These are phyloP conservation scores for Acorus calamus DNA, from an alignment of 106 monocot species.

Conservation along the genomic window DNA sequence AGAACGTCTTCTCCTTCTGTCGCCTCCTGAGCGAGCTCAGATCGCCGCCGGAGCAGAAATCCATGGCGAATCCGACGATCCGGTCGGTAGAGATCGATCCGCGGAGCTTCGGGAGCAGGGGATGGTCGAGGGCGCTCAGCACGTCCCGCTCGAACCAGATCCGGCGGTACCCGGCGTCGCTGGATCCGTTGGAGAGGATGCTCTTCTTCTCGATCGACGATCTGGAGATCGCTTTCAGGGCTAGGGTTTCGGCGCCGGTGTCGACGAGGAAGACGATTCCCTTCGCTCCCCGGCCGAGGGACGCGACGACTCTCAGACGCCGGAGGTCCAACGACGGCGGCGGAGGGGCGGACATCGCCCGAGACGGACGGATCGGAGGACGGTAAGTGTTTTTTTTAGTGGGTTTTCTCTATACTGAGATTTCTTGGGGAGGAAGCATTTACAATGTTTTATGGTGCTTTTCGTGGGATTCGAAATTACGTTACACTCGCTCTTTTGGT, in stretches of 20 bases:
- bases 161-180: conserved; percentile 35
- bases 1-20: conserved; percentile 78
- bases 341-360: background rate
- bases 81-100: conserved; percentile 64
- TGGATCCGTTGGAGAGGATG: background rate
- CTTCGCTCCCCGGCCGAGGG: conserved; percentile 89
- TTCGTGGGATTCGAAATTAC: no score
- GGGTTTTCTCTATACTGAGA: no score
- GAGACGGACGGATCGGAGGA: no score
- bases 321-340: conserved; percentile 25
- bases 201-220: conserved; percentile 23
- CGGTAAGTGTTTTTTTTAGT: no score
- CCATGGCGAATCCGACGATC: conserved; percentile 75
- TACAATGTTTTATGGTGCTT: no score
- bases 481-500: no score
- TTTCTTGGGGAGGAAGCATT: no score
- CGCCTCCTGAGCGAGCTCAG: conserved; percentile 41
- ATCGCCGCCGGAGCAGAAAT: conserved; percentile 63
- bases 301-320: conserved; percentile 39
- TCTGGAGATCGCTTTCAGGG: conserved; percentile 60
- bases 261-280: conserved; percentile 78
- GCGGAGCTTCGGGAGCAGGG: conserved; percentile 63
- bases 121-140: conserved; percentile 43
- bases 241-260: conserved; percentile 7
- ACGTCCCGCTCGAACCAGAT: conserved; percentile 85